Base-by-base conservation (phyloP, 2,329 filamentous ascomycete genomes). In the Rachicladosporium sp. region DNA sequence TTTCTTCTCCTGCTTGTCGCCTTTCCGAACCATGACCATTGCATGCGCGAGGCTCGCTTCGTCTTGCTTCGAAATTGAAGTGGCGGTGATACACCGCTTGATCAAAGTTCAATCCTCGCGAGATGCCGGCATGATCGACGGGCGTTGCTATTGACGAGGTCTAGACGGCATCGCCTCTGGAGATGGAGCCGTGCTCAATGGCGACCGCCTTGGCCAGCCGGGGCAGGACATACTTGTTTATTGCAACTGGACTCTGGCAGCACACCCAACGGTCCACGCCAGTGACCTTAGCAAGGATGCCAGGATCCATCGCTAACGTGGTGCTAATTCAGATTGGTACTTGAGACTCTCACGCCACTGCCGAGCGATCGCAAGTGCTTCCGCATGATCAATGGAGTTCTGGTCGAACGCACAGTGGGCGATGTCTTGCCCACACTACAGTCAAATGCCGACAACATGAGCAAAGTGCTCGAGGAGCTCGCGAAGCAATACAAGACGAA, bases 401-500 rank as follows among this genome's bases (percentile, higher is more conserved):
- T 98, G 43, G 85, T 94, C 39, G 91, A 98, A 68, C 76, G 88
- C 51, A 96, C 89, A 10, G 85, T 98, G 50, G 74, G 86, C 62
- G 91, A 96, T 61, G 85, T 98, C 9, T 71, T 93, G 40, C 91
- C 91, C 4, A 83, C 86, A 19, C 71, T 98, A 45, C 81, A 86
- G 66, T 96, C 87, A 12, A 96, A 98, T 60, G 83, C 86, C 15
- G 89, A 96, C 47, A 89, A 91, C 2, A 61, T 98, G 58, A 91
- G 82, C 65, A 93, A 94, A 66, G 87, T 96, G 23, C 69, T 96
- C 40, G 88, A 95, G 47, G 89, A 95, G 60, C 67, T 98, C 47
- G 75, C 96, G 50, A 95, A 94, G 73, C 86, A 94, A 66, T 96
- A 96, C 71, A 93, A 93, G 69, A 67, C 71, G 27, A 93, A 94